These are phyloP conservation scores for Batrachochytrium dendrobatidis DNA, from an alignment of 371 early-diverging fungal species.

Conservation along the genomic window DNA sequence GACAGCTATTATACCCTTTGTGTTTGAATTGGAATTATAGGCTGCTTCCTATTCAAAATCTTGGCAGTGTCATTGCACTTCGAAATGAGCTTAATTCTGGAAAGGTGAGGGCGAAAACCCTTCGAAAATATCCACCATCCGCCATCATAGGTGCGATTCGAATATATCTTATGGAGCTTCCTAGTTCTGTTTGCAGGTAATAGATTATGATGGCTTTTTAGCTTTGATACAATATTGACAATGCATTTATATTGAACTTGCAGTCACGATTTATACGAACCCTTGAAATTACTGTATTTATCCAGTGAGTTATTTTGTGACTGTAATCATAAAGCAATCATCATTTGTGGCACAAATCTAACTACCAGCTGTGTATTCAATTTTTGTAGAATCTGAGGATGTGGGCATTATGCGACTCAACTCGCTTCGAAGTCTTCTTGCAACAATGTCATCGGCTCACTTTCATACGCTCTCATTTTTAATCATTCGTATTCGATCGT, in stretches of 20 bases:
- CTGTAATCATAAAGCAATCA: background rate
- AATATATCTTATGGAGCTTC: slow-evolving; percentile 23
- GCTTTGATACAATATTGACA: background rate
- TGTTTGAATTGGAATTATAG: too few relatives aligned
- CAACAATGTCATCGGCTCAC: slow-evolving; percentile 25
- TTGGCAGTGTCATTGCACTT: slow-evolving; percentile 13
- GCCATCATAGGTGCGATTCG: slow-evolving; percentile 28
- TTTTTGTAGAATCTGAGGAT: slow-evolving; percentile 28
- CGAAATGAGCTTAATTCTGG: slow-evolving; percentile 19
- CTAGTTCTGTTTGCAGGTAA: slow-evolving; percentile 16
- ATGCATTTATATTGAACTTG: background rate
- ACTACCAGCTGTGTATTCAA: background rate
- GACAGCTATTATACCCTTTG: background rate
- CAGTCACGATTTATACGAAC: slow-evolving; percentile 34
- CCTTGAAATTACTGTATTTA: slow-evolving; percentile 33
- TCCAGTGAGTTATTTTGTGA: slow-evolving; percentile 17
- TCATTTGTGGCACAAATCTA: background rate
- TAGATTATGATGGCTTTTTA: background rate
- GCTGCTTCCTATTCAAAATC: slow-evolving; percentile 16
- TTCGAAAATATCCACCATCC: slow-evolving; percentile 12
- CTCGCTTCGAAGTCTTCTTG: slow-evolving; percentile 25
- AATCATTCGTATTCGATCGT: slow-evolving; percentile 14
- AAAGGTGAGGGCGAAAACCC: slow-evolving; percentile 1
- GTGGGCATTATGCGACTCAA: slow-evolving; percentile 15
- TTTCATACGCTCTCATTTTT: slow-evolving; percentile 21